phyloP scores from a whole-genome alignment of 768 basidiomycete genomes.

The Lentinus brumalis region DNA sequence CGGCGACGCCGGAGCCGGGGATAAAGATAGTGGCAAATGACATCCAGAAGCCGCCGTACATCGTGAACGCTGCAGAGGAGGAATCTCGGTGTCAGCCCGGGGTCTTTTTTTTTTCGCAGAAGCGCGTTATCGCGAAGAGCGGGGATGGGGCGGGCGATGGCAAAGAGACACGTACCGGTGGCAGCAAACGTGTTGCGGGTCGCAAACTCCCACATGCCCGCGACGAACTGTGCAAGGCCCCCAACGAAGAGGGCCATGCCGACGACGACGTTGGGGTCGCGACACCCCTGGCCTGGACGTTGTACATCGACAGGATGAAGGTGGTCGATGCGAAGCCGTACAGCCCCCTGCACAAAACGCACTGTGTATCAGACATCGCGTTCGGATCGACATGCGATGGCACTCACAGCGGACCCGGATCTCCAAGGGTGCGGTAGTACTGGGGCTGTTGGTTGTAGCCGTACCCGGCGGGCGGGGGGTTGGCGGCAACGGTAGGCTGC shows the following conservation, averaged over 20 bases:
- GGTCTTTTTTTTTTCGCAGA: background rate
- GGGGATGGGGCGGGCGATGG: background rate
- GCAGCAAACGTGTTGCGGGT: slow-evolving; percentile 70
- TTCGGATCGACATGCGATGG: slow-evolving; percentile 1
- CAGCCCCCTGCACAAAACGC: slow-evolving; percentile 55
- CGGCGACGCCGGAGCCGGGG: slow-evolving; percentile 63
- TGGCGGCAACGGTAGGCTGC: slow-evolving; percentile 18
- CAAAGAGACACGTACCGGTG: slow-evolving; percentile 52
- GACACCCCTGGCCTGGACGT: slow-evolving; percentile 58
- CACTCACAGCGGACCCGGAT: slow-evolving; percentile 61
- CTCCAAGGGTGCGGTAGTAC: slow-evolving; percentile 42
- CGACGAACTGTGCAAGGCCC: slow-evolving; percentile 82
- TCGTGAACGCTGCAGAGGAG: slow-evolving; percentile 61
- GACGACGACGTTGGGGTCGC: slow-evolving; percentile 64
- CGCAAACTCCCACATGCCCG: slow-evolving; percentile 77
- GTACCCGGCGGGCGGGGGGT: slow-evolving; percentile 14
- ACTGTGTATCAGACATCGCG: slow-evolving; percentile 3
- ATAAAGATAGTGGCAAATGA: slow-evolving; percentile 76
- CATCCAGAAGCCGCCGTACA: slow-evolving; percentile 89
- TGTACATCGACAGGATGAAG: slow-evolving; percentile 76
- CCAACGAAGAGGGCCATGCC: slow-evolving; percentile 88
- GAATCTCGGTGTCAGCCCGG: slow-evolving; percentile 1
- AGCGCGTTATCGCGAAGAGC: background rate
- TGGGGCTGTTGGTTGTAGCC: slow-evolving; percentile 1
- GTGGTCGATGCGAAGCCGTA: slow-evolving; percentile 87